phyloP scores from a whole-genome alignment of 129 eudicot species.

The Artemisia annua region DNA sequence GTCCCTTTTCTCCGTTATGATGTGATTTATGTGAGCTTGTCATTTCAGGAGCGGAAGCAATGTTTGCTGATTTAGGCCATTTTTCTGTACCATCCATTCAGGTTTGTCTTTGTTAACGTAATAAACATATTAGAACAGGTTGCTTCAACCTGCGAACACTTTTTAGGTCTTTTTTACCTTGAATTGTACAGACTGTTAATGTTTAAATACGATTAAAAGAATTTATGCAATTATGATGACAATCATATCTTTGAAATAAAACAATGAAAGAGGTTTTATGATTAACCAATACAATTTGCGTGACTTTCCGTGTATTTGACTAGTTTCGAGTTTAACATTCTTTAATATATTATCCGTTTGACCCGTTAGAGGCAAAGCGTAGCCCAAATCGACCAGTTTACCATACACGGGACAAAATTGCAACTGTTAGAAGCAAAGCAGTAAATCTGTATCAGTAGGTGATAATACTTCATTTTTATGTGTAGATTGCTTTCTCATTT shows the following conservation, averaged over 20 bases:
- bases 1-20: neutral
- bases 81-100: slow-evolving; percentile 92
- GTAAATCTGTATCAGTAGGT: neutral
- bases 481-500: slow-evolving; percentile 81
- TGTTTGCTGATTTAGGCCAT: slow-evolving; percentile 99
- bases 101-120: slow-evolving; percentile 33
- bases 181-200: neutral
- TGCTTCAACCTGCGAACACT: neutral
- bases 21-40: slow-evolving; percentile 5
- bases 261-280: neutral
- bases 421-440: neutral
- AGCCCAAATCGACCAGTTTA: neutral
- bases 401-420: neutral
- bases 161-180: neutral
- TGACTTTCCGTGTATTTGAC: neutral
- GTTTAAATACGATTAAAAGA: neutral
- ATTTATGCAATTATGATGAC: neutral
- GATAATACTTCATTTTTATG: neutral
- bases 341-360: neutral
- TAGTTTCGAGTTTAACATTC: neutral
- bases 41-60: slow-evolving; percentile 88
- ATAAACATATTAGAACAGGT: neutral
- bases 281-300: neutral
- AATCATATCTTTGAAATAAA: neutral
- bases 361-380: neutral